A percentile compares a stretch with the other conserved stretches of the same genome.
phyloP scores from a whole-genome alignment of 108 stramenopile species.

The Skeletonema costatum region DNA sequence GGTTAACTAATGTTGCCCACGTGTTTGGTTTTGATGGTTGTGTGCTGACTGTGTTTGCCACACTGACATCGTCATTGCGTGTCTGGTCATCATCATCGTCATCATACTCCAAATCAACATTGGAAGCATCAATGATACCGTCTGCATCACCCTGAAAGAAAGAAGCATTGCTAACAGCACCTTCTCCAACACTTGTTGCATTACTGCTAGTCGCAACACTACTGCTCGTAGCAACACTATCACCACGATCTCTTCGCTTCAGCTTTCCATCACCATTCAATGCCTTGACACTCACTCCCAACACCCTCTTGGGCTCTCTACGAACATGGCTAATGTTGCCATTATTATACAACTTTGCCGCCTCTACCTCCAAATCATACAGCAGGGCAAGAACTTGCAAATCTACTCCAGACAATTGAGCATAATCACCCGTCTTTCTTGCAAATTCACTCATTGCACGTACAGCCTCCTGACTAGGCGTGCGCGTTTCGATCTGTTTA shows the following conservation, averaged over 20 bases:
- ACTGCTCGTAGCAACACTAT: background rate
- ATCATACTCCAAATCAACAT: constrained; percentile 52
- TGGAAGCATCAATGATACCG: constrained; percentile 48
- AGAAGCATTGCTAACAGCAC: constrained; percentile 5
- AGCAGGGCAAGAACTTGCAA: constrained; percentile 90
- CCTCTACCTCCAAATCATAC: constrained; percentile 88
- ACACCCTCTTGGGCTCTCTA: constrained; percentile 71
- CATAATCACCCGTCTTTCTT: constrained; percentile 94
- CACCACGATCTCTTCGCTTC: background rate
- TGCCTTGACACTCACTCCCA: constrained; percentile 61
- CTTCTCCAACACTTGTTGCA: background rate
- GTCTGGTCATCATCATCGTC: constrained; percentile 40
- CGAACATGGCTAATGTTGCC: constrained; percentile 59
- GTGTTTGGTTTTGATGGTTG: constrained; percentile 29
- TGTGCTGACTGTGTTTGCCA: background rate
- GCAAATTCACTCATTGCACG: constrained; percentile 79
- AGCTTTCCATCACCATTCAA: constrained; percentile 36
- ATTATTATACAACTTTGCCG: constrained; percentile 15
- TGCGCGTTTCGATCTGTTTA: background rate
- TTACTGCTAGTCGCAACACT: constrained; percentile 10
- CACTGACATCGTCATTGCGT: constrained; percentile 15
- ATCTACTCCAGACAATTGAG: constrained; percentile 81
- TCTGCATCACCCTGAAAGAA: constrained; percentile 39
- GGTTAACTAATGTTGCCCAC: constrained; percentile 73
- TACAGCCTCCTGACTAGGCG: constrained; percentile 39